Evolutionary conservation across 2,329 filamentous ascomycete species (phyloP), one percentile per base, ranked within the genome.

Genomic region (Cryphonectria japonica): DNA sequence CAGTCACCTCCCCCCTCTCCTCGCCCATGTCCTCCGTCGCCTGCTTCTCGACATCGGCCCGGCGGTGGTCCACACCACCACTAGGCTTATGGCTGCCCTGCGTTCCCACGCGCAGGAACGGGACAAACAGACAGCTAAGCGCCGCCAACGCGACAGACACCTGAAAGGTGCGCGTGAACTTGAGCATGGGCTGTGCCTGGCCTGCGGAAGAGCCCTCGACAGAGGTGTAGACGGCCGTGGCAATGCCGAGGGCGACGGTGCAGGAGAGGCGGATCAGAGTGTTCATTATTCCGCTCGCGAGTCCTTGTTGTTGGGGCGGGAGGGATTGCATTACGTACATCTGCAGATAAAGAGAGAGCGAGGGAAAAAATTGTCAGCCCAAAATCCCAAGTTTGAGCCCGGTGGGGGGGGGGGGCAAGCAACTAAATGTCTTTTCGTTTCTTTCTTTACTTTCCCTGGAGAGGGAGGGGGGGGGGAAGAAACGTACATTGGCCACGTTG

Each of bases 271-370:
- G 86, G 59, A 88, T 87, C 32, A 90, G 83, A 2, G 91, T 92
- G 77, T 92, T 91, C 76, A 92, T 89, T 57, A 93, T 88, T 0
- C 89, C 89, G 7, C 90, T 89, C 0, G 89, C 90, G 19, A 92
- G 85, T 0, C 88, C 89, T 75, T 93, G 89, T 74, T 91, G 87
- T n/a, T 86, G 82, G 1, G 82, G 78, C 0, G 89, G 88, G 67
- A 92, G 85, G 0, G 87, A 88, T 4, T 88, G 89, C 83, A 92
- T 88, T 68, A 92, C 89, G 74, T 92, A 92, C 86, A 92, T 90
- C 85, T 90, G 71, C 13, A 26, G n/a, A 50, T 9, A 39, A 39
- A 37, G 37, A 37, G 37, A 5, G 37, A 26, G 26, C 34, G 6
- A 34, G 8, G 2, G 19, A n/a, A 1, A 22, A 50, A n/a, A 50